Evolutionary conservation across 73 alveolate genomes (phyloP).

Genomic region (Paramecium octaurelia): DNA sequence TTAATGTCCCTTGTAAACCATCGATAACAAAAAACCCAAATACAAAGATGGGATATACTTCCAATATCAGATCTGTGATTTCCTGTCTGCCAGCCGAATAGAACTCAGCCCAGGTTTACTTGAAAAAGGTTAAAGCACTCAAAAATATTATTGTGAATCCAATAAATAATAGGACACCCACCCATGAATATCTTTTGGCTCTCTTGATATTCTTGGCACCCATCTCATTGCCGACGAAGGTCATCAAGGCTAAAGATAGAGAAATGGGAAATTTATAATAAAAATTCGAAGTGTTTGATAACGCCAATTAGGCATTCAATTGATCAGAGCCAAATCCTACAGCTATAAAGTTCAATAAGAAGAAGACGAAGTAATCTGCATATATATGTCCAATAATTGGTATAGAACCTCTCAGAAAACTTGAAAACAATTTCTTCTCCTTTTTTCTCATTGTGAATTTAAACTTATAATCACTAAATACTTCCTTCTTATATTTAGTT

Average conservation of each 20-base stretch:
- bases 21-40: slow-evolving; percentile 42
- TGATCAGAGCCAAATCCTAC: slow-evolving; percentile 22
- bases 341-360: slow-evolving; percentile 3
- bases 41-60: neutral
- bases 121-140: neutral
- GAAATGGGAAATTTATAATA: slow-evolving; percentile 35
- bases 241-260: neutral
- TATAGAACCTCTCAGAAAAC: neutral
- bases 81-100: neutral
- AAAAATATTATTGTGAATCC: neutral
- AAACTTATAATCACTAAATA: neutral
- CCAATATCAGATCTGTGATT: neutral
- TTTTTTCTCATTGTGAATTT: neutral
- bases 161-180: neutral
- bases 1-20: slow-evolving; percentile 29
- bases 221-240: slow-evolving; percentile 31
- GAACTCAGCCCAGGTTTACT: neutral
- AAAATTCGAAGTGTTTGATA: slow-evolving; percentile 10
- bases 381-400: slow-evolving; percentile 12
- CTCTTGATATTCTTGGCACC: slow-evolving; percentile 23
- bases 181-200: slow-evolving; percentile 33
- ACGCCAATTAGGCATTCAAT: slow-evolving; percentile 17
- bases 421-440: neutral
- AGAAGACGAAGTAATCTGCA: slow-evolving; percentile 36
- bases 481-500: neutral